phyloP scores from a whole-genome alignment of 208 protist species.

The Trichomonas gallinae region DNA sequence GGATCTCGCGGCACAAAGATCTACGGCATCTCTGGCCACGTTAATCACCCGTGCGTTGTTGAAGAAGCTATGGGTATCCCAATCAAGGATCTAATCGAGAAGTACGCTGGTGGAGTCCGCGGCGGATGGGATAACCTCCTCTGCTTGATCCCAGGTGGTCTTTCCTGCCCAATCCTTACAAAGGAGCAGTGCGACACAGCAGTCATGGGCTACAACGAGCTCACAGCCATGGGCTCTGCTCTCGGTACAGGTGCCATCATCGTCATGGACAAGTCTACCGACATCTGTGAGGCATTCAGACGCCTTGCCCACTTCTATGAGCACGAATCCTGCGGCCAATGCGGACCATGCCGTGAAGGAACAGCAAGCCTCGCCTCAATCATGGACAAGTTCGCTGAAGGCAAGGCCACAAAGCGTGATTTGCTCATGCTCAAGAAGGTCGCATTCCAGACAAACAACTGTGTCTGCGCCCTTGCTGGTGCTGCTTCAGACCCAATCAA shows the following conservation, averaged over 20 bases:
- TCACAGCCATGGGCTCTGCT: slow-evolving; percentile 68
- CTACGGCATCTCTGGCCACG: slow-evolving; percentile 87
- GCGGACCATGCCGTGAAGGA: slow-evolving; percentile 91
- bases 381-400: slow-evolving; percentile 81
- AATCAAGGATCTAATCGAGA: slow-evolving; percentile 50
- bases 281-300: slow-evolving; percentile 63
- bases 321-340: slow-evolving; percentile 88
- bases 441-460: background rate
- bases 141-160: slow-evolving; percentile 84
- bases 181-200: slow-evolving; percentile 75
- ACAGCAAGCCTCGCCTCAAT: slow-evolving; percentile 80
- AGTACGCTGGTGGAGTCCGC: slow-evolving; percentile 76
- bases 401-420: slow-evolving; percentile 81
- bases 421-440: slow-evolving; percentile 71
- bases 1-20: slow-evolving; percentile 91
- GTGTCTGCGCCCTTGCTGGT: background rate
- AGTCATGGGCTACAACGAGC: slow-evolving; percentile 93
- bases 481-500: slow-evolving; percentile 2
- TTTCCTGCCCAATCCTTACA: slow-evolving; percentile 80
- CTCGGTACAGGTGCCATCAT: slow-evolving; percentile 94
- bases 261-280: slow-evolving; percentile 79
- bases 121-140: slow-evolving; percentile 95
- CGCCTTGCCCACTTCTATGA: slow-evolving; percentile 72
- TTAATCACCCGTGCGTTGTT: slow-evolving; percentile 90
- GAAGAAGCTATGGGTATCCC: slow-evolving; percentile 92